Evolutionary conservation across 1,284 basidiomycete genomes (phyloP), one percentile per base, ranked within the genome.

Genomic region (Ustilago trichophora): DNA sequence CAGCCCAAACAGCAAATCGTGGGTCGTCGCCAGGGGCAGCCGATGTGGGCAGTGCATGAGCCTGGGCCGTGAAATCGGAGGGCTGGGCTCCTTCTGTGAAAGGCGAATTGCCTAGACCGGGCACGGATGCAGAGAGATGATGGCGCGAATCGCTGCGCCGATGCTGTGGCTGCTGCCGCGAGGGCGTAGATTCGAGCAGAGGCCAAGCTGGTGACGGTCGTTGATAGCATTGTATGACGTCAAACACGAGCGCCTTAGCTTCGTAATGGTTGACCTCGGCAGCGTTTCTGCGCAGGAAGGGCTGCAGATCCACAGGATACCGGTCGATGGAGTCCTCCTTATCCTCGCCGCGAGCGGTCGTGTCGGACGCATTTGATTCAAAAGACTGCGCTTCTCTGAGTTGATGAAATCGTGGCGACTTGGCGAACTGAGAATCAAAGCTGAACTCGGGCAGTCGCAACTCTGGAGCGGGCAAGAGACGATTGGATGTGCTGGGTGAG

Each of bases 21-120:
- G 75, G 75, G 38, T 78, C 76, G 24, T 78, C 74, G 8, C 72
- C 73, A 2, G 69, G 69, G 9, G 64, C 37, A 21, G 75, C 71
- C 3, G 62, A 64, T 16, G 66, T 66, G 3, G 55, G 52, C 34
- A 58, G 22, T 10, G 52, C 53, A 3, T 63, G 72, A 4, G 74
- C 72, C 21, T 66, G 51, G 3, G 52, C 45, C 19, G 50, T 50
- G n/a, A 57, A 37, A n/a, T 50, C 40, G 22, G 44, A 16, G 21
- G 40, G 19, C 13, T 59, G 55, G 3, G 34, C 34, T n/a, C 29
- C 40, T 2, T 41, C 33, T 7, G 34, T 4, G 21, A 15, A 12
- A 16, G 36, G n/a, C 4, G 24, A 13, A 12, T 11, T 32, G 18
- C 3, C 32, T 10, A 37, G 16, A 19, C 3, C 34, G 6, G 40